Evolutionary conservation across 495 filamentous ascomycete genomes (phyloP), one percentile per base, ranked within the genome.

Genomic region (Tuber umbilicatum): DNA sequence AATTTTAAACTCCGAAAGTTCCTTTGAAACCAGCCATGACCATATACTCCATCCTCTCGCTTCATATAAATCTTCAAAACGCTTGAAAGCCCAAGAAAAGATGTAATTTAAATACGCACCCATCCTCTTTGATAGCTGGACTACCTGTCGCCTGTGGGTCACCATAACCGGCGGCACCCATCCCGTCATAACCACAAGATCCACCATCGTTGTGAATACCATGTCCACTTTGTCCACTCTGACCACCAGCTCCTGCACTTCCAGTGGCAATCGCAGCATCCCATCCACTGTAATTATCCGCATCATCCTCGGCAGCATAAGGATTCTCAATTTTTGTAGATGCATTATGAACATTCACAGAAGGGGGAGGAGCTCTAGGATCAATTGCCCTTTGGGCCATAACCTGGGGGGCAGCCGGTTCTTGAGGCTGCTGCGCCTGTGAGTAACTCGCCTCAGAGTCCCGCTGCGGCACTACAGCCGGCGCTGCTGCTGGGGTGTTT

Each of bases 121-220:
- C 95, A 83, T 99, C 95, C 89, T 99, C 95, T 85, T 98, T 98
- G 70, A 97, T 93, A 79, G 93, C 90, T 84, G 81, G 92, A 81
- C 83, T 89, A 81, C 82, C 85, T 73, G 83, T 77, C 71, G 82
- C 84, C 71, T 85, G 79, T 64, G 75, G 75, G 55, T 81, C 80
- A 74, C 76, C 74, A 75, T 81, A 81, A 68, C 79, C 79, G 70
- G 45, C 78, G 45, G 85, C 84, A 77, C 79, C 80, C 70, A 73
- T 75, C 42, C 73, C 76, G 80, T 92, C 90, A 73, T 92, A 88
- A 64, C 55, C 55, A 64, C 31, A 64, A 64, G 55, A 35, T 35
- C 55, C 55, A 64, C 55, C 55, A 27, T 64, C 55, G 31, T 35
- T 64, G 55, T 64, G 55, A 64, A 35, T 64, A 67, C 89, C 86